phyloP scores from a whole-genome alignment of 2,329 filamentous ascomycete species.

The Periconia sp. region DNA sequence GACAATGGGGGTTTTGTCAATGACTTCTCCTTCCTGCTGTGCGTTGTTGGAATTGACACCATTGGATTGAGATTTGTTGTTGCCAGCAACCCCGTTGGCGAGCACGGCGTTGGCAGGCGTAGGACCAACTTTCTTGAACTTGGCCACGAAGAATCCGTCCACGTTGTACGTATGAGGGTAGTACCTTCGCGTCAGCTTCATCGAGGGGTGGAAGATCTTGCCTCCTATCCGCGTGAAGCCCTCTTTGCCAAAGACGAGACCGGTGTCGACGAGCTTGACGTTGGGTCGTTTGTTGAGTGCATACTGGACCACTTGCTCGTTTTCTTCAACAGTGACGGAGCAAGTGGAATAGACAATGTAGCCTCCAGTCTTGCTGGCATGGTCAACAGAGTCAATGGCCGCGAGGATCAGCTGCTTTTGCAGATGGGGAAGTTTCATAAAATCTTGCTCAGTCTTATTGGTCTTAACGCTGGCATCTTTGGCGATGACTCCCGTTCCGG shows the following conservation, averaged over 20 bases:
- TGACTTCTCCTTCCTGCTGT: conserved; percentile 46
- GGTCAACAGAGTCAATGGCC: conserved; percentile 93
- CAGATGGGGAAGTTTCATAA: conserved; percentile 83
- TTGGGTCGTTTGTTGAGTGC: conserved; percentile 89
- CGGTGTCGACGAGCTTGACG: conserved; percentile 88
- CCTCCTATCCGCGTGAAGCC: conserved; percentile 89
- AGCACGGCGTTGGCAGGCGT: conserved; percentile 63
- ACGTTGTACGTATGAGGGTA: conserved; percentile 56
- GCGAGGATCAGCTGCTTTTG: conserved; percentile 86
- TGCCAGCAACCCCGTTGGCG: conserved; percentile 23
- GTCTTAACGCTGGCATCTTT: conserved; percentile 98
- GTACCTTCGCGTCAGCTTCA: conserved; percentile 57
- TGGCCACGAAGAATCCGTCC: conserved; percentile 97
- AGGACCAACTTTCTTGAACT: conserved; percentile 89
- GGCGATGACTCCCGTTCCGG: conserved; percentile 93
- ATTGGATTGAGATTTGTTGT: conserved; percentile 11
- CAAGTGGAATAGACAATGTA: conserved; percentile 98
- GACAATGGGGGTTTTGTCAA: conserved; percentile 71
- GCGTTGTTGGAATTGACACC: conserved; percentile 37
- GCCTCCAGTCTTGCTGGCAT: conserved; percentile 86
- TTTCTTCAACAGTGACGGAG: conserved; percentile 90
- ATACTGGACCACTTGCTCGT: conserved; percentile 92
- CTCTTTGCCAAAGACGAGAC: conserved; percentile 85
- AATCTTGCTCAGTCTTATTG: conserved; percentile 95
- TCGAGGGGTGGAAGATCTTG: conserved; percentile 84